A percentile compares a stretch with the other conserved stretches of the same genome.
Evolutionary conservation across 106 monocot species (phyloP).

Genomic region (Dendrobium huoshanense): DNA sequence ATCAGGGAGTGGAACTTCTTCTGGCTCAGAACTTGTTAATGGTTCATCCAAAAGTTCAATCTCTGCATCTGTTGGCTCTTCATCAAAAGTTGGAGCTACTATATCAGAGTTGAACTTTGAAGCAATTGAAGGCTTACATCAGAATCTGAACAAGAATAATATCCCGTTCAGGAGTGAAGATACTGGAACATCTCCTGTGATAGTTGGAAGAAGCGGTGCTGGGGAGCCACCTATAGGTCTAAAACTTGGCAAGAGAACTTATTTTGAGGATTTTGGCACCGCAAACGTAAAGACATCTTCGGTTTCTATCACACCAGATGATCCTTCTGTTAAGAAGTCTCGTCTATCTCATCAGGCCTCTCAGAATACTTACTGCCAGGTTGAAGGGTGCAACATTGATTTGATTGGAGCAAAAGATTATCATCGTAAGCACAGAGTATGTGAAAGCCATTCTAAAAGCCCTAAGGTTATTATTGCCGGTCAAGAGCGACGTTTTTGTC

Average conservation of each 20-base stretch:
- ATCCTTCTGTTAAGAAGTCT: slow-evolving; percentile 18
- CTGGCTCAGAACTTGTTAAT: slow-evolving; percentile 44
- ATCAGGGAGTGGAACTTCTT: slow-evolving; percentile 25
- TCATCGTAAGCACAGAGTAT: slow-evolving; percentile 80
- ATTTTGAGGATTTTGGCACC: slow-evolving; percentile 51
- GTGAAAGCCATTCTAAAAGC: slow-evolving; percentile 59
- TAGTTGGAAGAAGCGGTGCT: neutral
- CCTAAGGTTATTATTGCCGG: slow-evolving; percentile 57
- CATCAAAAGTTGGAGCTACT: slow-evolving; percentile 13
- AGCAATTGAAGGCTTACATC: slow-evolving; percentile 7
- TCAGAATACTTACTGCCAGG: slow-evolving; percentile 42
- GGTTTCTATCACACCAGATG: slow-evolving; percentile 1
- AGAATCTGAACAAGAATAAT: slow-evolving; percentile 18
- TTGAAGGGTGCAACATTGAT: slow-evolving; percentile 62
- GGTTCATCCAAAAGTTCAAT: slow-evolving; percentile 43
- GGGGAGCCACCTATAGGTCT: slow-evolving; percentile 48
- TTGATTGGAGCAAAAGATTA: slow-evolving; percentile 58
- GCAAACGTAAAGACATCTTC: slow-evolving; percentile 20
- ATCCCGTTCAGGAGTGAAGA: slow-evolving; percentile 21
- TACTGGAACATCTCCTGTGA: slow-evolving; percentile 13
- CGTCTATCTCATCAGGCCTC: slow-evolving; percentile 20
- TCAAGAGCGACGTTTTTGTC: slow-evolving; percentile 70
- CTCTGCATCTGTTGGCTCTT: slow-evolving; percentile 41
- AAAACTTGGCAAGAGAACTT: slow-evolving; percentile 75
- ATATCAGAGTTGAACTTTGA: slow-evolving; percentile 21